Conservation (phyloP, 2,329 filamentous ascomycete genomes). For the Aspergillus vadensis region DNA sequence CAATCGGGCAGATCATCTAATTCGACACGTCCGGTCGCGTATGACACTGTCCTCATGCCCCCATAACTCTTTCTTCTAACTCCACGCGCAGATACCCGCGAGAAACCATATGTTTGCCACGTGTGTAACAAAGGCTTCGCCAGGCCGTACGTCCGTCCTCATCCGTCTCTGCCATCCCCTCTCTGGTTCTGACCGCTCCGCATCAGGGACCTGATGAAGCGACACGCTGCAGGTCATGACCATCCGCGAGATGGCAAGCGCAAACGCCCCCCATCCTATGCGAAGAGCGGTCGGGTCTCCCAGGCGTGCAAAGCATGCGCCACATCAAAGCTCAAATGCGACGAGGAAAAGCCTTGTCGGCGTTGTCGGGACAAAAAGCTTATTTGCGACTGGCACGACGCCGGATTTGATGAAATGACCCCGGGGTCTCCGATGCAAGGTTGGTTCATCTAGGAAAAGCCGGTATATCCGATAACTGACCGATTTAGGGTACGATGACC, state of each 20-base stretch:
- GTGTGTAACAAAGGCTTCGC: conserved; percentile 37
- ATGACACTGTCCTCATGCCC: conserved; percentile 12
- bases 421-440: conserved; percentile 20
- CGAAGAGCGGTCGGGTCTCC: conserved; percentile 42
- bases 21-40: conserved; percentile 32
- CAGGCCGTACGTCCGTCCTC: conserved; percentile 27
- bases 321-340: conserved; percentile 55
- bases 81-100: conserved; percentile 25
- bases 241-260: conserved; percentile 40
- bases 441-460: neutral
- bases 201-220: conserved; percentile 51
- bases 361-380: conserved; percentile 54
- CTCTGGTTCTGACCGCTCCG: neutral
- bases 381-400: conserved; percentile 41
- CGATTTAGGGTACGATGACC: conserved; percentile 6
- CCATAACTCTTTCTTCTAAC: neutral
- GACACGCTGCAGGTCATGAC: conserved; percentile 47
- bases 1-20: conserved; percentile 56
- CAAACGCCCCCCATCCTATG: conserved; percentile 21
- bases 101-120: conserved; percentile 37
- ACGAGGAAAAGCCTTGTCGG: conserved; percentile 57
- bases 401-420: conserved; percentile 18
- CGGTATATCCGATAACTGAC: neutral
- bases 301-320: conserved; percentile 58
- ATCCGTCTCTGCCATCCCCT: neutral